phyloP scores from a whole-genome alignment of 345 rosid genomes.

The Draba incana region DNA sequence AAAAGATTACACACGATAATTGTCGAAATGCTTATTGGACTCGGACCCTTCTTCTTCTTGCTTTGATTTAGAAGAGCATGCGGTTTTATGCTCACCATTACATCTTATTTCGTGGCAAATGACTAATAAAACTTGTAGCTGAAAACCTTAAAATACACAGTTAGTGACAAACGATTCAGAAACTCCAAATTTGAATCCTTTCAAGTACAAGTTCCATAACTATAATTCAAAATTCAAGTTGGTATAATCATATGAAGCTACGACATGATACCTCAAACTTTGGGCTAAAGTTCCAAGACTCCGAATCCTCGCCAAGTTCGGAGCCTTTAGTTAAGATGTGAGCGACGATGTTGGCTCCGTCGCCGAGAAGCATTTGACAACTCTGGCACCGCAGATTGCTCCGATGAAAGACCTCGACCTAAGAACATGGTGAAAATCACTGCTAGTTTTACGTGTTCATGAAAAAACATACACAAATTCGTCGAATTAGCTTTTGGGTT shows the following conservation, averaged over 20 bases:
- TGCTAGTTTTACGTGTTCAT: too few relatives aligned
- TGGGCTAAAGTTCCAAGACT: too few relatives aligned
- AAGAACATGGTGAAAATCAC: too few relatives aligned
- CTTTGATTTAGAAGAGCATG: conserved; percentile 78
- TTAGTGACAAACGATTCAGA: conserved; percentile 16
- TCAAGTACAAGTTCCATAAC: neutral
- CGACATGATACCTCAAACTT: too few relatives aligned
- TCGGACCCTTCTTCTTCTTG: conserved; percentile 78
- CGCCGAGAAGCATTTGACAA: too few relatives aligned
- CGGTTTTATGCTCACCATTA: conserved; percentile 86
- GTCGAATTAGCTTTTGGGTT: too few relatives aligned
- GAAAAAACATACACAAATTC: too few relatives aligned
- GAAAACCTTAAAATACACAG: conserved; percentile 9
- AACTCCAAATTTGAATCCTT: conserved; percentile 1
- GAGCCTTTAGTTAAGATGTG: too few relatives aligned
- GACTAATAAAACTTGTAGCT: conserved; percentile 9
- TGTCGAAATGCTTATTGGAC: conserved; percentile 60
- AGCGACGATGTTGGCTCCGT: too few relatives aligned
- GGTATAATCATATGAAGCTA: neutral
- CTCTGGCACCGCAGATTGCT: too few relatives aligned
- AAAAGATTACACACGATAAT: conserved; percentile 55
- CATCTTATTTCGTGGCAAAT: neutral
- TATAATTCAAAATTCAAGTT: conserved; percentile 5
- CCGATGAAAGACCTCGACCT: too few relatives aligned
- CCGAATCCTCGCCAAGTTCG: too few relatives aligned